Evolutionary conservation across 345 rosid genomes (phyloP).

Genomic region (Boechera stricta): DNA sequence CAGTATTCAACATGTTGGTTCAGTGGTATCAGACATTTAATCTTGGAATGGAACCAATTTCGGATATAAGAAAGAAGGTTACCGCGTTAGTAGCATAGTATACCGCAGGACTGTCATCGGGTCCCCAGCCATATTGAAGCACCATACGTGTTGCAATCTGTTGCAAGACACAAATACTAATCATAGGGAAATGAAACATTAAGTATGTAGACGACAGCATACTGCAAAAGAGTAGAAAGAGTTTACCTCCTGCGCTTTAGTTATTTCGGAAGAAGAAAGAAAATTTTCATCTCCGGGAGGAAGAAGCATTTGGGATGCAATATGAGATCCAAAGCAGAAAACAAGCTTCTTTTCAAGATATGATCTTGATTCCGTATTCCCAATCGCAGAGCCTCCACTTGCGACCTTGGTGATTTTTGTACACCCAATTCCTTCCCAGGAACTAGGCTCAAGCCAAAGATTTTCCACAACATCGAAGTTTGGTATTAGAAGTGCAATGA

Average conservation of each 20-base stretch:
- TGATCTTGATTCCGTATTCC: conserved; percentile 82
- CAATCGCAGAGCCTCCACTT: conserved; percentile 69
- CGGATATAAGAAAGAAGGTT: conserved; percentile 40
- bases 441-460: conserved; percentile 90
- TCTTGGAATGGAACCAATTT: conserved; percentile 20
- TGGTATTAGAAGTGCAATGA: conserved; percentile 76
- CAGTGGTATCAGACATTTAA: conserved; percentile 18
- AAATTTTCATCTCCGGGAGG: conserved; percentile 84
- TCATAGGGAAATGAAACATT: conserved; percentile 1
- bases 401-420: conserved; percentile 80
- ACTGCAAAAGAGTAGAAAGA: conserved; percentile 25
- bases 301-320: conserved; percentile 87
- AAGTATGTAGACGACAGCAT: conserved; percentile 17
- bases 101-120: conserved; percentile 89
- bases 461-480: conserved; percentile 84
- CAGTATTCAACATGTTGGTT: conserved; percentile 14
- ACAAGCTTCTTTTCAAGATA: conserved; percentile 96
- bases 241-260: conserved; percentile 86
- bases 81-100: conserved; percentile 81
- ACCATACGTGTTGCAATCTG: conserved; percentile 97
- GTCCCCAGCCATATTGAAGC: conserved; percentile 97
- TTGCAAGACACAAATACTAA: conserved; percentile 42
- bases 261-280: conserved; percentile 78
- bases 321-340: conserved; percentile 88
- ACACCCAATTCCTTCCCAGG: conserved; percentile 99